phyloP scores from a whole-genome alignment of 345 rosid species.

The Microcos paniculata region DNA sequence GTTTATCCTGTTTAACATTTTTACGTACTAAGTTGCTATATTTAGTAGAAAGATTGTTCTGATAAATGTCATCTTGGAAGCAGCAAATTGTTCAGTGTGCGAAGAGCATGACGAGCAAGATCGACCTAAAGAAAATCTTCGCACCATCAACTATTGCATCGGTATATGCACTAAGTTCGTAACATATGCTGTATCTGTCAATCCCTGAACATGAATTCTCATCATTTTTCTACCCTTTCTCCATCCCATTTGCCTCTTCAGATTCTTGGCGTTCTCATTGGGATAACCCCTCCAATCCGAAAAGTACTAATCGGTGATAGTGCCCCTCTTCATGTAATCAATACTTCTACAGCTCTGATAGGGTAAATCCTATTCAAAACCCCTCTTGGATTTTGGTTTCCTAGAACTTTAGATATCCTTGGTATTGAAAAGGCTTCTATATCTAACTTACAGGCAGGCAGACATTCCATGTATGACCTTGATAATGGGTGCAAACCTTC shows the following conservation, averaged over 20 bases:
- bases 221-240: too few species aligned
- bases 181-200: background rate
- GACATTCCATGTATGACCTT: too few species aligned
- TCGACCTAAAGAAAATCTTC: conserved; percentile 46
- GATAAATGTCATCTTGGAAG: conserved; percentile 30
- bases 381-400: background rate
- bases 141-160: conserved; percentile 62
- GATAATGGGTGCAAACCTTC: conserved; percentile 52
- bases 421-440: background rate
- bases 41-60: background rate
- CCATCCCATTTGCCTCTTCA: conserved; percentile 5
- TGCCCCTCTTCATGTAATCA: too few species aligned
- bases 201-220: too few species aligned
- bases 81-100: conserved; percentile 29
- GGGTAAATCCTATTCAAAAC: conserved; percentile 27
- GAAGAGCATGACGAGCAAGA: conserved; percentile 14
- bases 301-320: too few species aligned
- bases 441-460: conserved; percentile 34
- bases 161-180: conserved; percentile 29
- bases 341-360: conserved; percentile 30
- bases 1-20: conserved; percentile 16
- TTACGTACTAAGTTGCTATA: background rate
- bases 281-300: too few species aligned
- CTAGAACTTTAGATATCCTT: background rate
- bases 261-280: conserved; percentile 40